Base-by-base conservation (phyloP, 352 stramenopile genomes). In the Phytophthora kernoviae region DNA sequence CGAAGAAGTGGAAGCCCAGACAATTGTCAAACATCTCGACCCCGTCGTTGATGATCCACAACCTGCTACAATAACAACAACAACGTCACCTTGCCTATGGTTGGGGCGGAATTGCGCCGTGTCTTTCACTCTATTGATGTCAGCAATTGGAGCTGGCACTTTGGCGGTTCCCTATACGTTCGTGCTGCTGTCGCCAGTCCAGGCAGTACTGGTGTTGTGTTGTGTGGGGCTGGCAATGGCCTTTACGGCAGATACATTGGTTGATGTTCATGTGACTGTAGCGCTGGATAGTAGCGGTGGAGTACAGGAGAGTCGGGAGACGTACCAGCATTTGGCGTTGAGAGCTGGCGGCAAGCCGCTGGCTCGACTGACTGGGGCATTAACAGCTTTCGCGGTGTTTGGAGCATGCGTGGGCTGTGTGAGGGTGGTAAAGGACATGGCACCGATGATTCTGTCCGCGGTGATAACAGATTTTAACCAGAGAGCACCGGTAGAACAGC, bases 331-430 rank as follows among this genome's bases (percentile, higher is more conserved):
- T 44, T 54, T 93, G 17, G 84, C 84, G 14, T 63, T 73, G 51
- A 73, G 73, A 56, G 77, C 81, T 26, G 77, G 78, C 8, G 84
- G 84, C 14, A 72, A 79, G 37, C 67, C 51, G 5, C 48, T 93
- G 24, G 72, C 77, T 46, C 65, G 73, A 50, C 26, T 88, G 22
- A 77, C 87, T 20, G 84, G 79, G 20, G 74, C 75, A 7, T 70
- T 86, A 43, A 87, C 84, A 11, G 82, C 79, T 11, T 84, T 93
- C 47, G 84, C 79, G 2, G 79, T 93, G 18, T 93, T 91, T 65
- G 84, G 84, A 36, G 84, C 81, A 0, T 93, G 84, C 50, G 81
- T 93, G 14, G 84, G 84, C 12, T 90, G 84, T 27, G 62, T 93
- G 12, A 58, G 82, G 27, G 81, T 93, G 34, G 79, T 91, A 33